A percentile compares a stretch with the other conserved stretches of the same genome.
These are phyloP conservation scores for Penicillium steckii DNA, from an alignment of 495 filamentous ascomycete species.

Conservation along the genomic window DNA sequence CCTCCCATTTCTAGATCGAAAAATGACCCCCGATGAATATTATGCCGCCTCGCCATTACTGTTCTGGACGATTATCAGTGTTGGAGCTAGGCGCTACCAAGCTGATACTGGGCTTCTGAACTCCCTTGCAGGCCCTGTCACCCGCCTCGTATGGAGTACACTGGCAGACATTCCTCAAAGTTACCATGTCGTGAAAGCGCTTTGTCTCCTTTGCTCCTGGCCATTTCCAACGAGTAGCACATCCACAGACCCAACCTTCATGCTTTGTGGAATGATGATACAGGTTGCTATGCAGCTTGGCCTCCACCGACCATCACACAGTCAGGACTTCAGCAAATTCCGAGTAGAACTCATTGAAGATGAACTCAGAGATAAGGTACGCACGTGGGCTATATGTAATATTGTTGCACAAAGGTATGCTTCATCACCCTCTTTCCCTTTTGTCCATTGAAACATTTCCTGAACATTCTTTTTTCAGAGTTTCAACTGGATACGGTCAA, in stretches of 20 bases:
- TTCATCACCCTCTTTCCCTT: not conserved
- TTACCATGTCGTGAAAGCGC: conserved; percentile 87
- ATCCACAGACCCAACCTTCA: conserved; percentile 84
- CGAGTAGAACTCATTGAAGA: conserved; percentile 80
- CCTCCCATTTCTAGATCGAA: conserved; percentile 73
- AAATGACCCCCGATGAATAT: conserved; percentile 72
- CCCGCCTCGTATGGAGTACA: conserved; percentile 76
- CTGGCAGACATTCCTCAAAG: conserved; percentile 79
- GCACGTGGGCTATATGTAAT: conserved; percentile 90
- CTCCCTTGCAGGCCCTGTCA: conserved; percentile 68
- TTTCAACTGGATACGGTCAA: conserved; percentile 88
- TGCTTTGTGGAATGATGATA: conserved; percentile 88
- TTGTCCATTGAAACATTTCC: not conserved
- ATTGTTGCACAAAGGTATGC: conserved; percentile 79
- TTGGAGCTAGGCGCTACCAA: conserved; percentile 74
- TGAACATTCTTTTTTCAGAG: conserved; percentile 42
- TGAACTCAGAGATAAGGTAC: conserved; percentile 79
- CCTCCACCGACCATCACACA: conserved; percentile 84
- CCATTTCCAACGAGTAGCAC: conserved; percentile 85
- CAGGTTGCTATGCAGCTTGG: conserved; percentile 89
- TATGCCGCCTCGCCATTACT: conserved; percentile 70
- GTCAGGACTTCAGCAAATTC: conserved; percentile 85
- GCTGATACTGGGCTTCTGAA: conserved; percentile 64
- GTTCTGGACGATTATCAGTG: conserved; percentile 84
- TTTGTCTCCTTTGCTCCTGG: conserved; percentile 89